Base-by-base conservation (phyloP, 1,284 basidiomycete species). In the Apiotrichum akiyoshidainum region DNA sequence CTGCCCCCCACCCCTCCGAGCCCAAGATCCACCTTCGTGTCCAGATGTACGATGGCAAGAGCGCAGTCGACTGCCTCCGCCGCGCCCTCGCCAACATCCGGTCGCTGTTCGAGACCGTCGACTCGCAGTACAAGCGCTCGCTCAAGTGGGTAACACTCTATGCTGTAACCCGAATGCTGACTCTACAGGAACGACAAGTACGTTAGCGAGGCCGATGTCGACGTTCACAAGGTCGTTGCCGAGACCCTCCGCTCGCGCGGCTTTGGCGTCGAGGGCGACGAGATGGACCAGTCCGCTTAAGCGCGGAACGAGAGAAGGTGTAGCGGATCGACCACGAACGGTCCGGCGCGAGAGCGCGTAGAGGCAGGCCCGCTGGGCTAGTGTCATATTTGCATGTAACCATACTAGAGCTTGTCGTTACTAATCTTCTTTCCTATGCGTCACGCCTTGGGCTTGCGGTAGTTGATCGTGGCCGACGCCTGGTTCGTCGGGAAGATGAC, bases 1-100 rank as follows among this genome's bases (percentile, higher is more conserved):
- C 90, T 69, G 90, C 86, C 40, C 95, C 95, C 1, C 94, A 98
- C 79, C 94, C 95, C 7, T 96, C 93, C 21, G 95, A 99, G 80
- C 90, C 91, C 69, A 88, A 91, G 73, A 96, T 98, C 68, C 90
- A 98, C 72, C 81, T 98, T 46, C 87, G 96, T 19, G 90, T 99
- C 63, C 95, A 98, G 83, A 99, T 98, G 94, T 95, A 95, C 72
- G 91, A 93, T 70, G 82, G 85, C 37, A 80, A 87, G 13, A 92
- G 90, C 11, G 89, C 92, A 0, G 79, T 94, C 33, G 83, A 85
- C 35, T 88, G 90, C 5, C 82, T 95, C 42, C 80, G 89, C 50
- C 81, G 81, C 49, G 90, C 90, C 0, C 82, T 95, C 40, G 79
- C 81, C 16, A 84, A 90, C 72, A 83, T 95, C 35, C 88, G 92